A percentile compares a stretch with the other conserved stretches of the same genome.
phyloP scores from a whole-genome alignment of 352 stramenopile genomes.

The Pythium guiyangense region DNA sequence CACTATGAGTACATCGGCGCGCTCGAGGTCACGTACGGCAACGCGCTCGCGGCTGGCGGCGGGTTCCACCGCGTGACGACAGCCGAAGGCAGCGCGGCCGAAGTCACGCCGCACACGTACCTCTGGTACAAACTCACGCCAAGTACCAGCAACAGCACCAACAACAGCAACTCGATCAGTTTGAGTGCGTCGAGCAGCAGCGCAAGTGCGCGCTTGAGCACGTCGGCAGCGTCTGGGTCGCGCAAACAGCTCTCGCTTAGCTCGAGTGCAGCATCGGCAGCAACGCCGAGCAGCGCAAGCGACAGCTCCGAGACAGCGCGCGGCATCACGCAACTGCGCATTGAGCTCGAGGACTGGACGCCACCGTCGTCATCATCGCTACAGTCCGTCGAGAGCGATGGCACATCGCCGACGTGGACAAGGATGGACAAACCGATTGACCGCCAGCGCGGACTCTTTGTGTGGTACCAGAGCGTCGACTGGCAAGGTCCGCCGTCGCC shows the following conservation, averaged over 20 bases:
- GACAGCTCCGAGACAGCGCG: conserved; percentile 2
- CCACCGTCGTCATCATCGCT: conserved; percentile 1
- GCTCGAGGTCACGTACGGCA: conserved; percentile 85
- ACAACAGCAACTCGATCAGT: no score
- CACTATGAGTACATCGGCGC: conserved; percentile 63
- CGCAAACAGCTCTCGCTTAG: conserved; percentile 8
- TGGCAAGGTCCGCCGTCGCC: conserved; percentile 17
- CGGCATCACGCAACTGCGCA: conserved; percentile 53
- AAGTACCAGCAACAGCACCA: background rate
- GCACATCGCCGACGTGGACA: conserved; percentile 23
- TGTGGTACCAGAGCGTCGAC: conserved; percentile 52
- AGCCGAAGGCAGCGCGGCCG: conserved; percentile 59
- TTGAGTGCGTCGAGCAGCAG: conserved; percentile 3
- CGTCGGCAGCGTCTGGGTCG: background rate
- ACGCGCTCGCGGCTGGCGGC: conserved; percentile 71
- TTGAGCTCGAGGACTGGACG: conserved; percentile 30
- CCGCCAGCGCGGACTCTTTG: conserved; percentile 44
- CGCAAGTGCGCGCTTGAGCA: conserved; percentile 2
- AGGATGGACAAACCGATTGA: conserved; percentile 79
- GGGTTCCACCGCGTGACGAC: conserved; percentile 84
- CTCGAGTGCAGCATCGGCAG: background rate
- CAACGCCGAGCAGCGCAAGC: background rate
- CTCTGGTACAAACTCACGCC: conserved; percentile 75
- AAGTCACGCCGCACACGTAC: conserved; percentile 77
- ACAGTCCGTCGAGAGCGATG: background rate